phyloP scores from a whole-genome alignment of 2,329 filamentous ascomycete genomes.

The Xylaria sp. region DNA sequence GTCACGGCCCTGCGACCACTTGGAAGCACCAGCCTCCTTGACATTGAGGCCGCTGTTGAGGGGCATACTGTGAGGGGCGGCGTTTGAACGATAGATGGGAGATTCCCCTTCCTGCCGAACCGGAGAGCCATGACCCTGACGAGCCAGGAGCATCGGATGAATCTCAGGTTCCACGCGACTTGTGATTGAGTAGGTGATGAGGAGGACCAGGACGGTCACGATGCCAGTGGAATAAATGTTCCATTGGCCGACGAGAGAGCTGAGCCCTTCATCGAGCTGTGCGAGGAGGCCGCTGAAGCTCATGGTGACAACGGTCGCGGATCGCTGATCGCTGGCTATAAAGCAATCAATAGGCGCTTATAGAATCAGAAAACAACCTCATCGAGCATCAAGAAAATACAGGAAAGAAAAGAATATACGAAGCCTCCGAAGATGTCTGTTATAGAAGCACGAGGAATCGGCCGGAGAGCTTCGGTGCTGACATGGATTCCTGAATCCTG shows the following conservation, averaged over 20 bases:
- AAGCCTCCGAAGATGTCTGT: slow-evolving; percentile 12
- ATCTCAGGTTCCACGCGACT: slow-evolving; percentile 84
- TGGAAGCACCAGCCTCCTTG: slow-evolving; percentile 80
- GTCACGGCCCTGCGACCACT: slow-evolving; percentile 84
- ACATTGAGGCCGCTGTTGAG: slow-evolving; percentile 83
- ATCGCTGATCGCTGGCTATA: slow-evolving; percentile 20
- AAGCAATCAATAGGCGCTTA: slow-evolving; percentile 19
- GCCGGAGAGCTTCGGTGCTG: slow-evolving; percentile 26
- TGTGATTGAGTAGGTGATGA: slow-evolving; percentile 77
- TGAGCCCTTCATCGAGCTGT: slow-evolving; percentile 77
- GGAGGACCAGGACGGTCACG: slow-evolving; percentile 70
- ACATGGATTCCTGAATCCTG: slow-evolving; percentile 26
- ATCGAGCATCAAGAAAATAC: slow-evolving; percentile 1
- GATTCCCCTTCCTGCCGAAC: slow-evolving; percentile 88
- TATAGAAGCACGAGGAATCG: slow-evolving; percentile 27
- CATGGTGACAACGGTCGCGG: slow-evolving; percentile 43
- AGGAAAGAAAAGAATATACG: background rate
- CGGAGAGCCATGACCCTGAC: slow-evolving; percentile 81
- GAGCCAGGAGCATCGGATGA: slow-evolving; percentile 88
- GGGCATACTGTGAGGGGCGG: slow-evolving; percentile 85
- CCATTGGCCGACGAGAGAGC: slow-evolving; percentile 80
- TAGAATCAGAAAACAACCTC: background rate
- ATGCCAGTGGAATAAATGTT: slow-evolving; percentile 82
- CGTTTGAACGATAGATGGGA: slow-evolving; percentile 84
- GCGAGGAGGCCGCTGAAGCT: slow-evolving; percentile 67